Conservation (phyloP, 2,329 filamentous ascomycete genomes). For the Nigrograna mackinnonii region DNA sequence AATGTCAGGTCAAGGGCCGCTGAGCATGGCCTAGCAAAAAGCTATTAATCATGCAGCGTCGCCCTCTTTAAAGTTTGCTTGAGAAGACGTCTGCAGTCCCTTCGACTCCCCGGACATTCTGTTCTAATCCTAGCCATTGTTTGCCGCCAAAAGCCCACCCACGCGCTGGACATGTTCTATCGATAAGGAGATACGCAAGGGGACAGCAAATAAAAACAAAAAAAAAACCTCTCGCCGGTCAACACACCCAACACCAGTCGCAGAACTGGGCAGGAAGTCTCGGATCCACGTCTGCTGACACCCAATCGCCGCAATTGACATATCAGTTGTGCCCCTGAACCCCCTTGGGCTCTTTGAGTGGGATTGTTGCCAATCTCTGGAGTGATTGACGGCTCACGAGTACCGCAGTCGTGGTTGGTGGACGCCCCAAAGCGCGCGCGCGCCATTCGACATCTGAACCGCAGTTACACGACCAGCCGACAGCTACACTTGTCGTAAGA, state of each 20-base stretch:
- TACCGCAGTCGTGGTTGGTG: constrained; percentile 31
- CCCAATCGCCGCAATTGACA: no score
- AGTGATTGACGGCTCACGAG: constrained; percentile 29
- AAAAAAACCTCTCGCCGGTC: no score
- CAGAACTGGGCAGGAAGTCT: no score
- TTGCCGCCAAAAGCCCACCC: no score
- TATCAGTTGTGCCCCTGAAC: no score
- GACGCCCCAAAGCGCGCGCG: constrained; percentile 20
- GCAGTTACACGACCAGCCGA: constrained; percentile 19
- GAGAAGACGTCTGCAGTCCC: constrained; percentile 5
- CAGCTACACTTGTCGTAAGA: constrained; percentile 20
- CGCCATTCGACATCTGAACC: constrained; percentile 23
- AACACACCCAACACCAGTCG: no score
- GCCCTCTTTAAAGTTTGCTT: constrained; percentile 16
- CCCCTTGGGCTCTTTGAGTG: no score
- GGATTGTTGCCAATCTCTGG: no score
- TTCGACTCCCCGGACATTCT: no score
- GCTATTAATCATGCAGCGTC: constrained; percentile 30
- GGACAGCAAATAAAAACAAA: no score
- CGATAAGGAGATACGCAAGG: constrained; percentile 22
- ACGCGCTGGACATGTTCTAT: constrained; percentile 17
- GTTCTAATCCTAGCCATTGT: no score
- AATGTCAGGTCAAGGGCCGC: constrained; percentile 21
- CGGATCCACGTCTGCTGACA: constrained; percentile 15
- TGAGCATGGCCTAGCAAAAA: constrained; percentile 10